These are phyloP conservation scores for Hamamelis virginiana DNA, from an alignment of 164 flowering plant genomes.

Conservation along the genomic window DNA sequence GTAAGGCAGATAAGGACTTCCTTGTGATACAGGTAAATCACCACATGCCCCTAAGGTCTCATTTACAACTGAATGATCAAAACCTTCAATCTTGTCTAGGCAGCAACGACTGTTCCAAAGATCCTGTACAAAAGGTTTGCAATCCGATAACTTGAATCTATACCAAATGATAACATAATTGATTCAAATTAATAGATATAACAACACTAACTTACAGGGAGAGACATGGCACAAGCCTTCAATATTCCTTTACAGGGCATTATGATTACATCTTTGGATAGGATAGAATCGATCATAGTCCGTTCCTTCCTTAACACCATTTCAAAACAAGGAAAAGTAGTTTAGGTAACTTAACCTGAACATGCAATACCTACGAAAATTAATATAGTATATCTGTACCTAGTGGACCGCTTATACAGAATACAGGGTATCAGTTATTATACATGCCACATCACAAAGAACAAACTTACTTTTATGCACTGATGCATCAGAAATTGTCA, in stretches of 20 bases:
- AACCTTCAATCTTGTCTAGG: slow-evolving; percentile 72
- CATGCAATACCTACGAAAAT: not conserved
- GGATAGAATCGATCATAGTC: slow-evolving; percentile 53
- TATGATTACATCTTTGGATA: slow-evolving; percentile 61
- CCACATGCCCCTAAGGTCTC: slow-evolving; percentile 82
- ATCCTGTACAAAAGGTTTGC: slow-evolving; percentile 45
- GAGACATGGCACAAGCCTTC: slow-evolving; percentile 88
- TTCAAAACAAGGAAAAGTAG: not conserved
- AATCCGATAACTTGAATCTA: not conserved
- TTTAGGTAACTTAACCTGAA: not conserved
- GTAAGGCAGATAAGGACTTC: slow-evolving; percentile 65
- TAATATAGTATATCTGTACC: not conserved
- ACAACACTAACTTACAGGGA: slow-evolving; percentile 60
- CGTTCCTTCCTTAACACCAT: slow-evolving; percentile 68
- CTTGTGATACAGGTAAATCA: slow-evolving; percentile 36
- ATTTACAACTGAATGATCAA: slow-evolving; percentile 82
- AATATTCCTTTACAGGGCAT: slow-evolving; percentile 87
- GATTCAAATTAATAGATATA: not conserved
- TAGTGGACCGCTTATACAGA: not conserved
- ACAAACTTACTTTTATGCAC: too few relatives aligned
- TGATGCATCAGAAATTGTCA: too few relatives aligned
- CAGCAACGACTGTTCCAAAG: slow-evolving; percentile 84
- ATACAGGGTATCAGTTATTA: not conserved
- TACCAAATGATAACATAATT: not conserved
- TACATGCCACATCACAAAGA: too few relatives aligned